phyloP scores from a whole-genome alignment of 192 early-diverging fungal genomes.

The Rhizophagus sp. region DNA sequence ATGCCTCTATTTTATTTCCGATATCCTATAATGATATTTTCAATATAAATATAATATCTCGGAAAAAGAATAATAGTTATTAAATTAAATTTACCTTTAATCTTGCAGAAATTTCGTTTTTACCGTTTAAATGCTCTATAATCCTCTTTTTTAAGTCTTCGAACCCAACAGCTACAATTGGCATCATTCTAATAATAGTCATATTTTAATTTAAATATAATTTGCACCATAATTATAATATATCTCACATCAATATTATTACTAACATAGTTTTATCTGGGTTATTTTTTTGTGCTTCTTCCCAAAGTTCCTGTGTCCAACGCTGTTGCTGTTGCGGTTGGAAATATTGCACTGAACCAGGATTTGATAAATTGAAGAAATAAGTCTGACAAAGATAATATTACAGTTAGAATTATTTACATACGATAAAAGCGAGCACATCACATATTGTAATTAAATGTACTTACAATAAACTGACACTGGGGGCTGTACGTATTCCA shows the following conservation, averaged over 20 bases:
- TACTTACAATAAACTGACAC: too few relatives aligned
- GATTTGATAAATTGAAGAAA: too few relatives aligned
- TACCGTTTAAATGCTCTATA: conserved; percentile 69
- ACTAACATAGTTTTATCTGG: conserved; percentile 82
- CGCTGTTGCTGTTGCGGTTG: too few relatives aligned
- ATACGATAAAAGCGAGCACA: too few relatives aligned
- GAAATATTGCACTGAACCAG: too few relatives aligned
- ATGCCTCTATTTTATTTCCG: conserved; percentile 52
- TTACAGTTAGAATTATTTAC: too few relatives aligned
- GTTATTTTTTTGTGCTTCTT: conserved; percentile 83
- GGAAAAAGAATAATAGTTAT: neutral
- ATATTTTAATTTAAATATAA: too few relatives aligned
- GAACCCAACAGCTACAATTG: conserved; percentile 88
- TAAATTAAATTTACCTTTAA: conserved; percentile 52
- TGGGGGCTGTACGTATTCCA: too few relatives aligned
- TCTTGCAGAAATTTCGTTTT: conserved; percentile 69
- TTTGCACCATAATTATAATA: neutral
- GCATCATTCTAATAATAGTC: conserved; percentile 72
- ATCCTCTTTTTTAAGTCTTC: conserved; percentile 87
- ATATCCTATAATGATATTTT: conserved; percentile 49
- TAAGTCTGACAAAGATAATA: too few relatives aligned
- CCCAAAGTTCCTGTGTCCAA: conserved; percentile 66
- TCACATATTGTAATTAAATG: too few relatives aligned
- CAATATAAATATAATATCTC: neutral
- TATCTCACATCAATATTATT: neutral